Percentiles rank a stretch among this genome's conserved stretches.
These are phyloP conservation scores for Citropsis articulata DNA, from an alignment of 345 rosid genomes.

Conservation along the genomic window DNA sequence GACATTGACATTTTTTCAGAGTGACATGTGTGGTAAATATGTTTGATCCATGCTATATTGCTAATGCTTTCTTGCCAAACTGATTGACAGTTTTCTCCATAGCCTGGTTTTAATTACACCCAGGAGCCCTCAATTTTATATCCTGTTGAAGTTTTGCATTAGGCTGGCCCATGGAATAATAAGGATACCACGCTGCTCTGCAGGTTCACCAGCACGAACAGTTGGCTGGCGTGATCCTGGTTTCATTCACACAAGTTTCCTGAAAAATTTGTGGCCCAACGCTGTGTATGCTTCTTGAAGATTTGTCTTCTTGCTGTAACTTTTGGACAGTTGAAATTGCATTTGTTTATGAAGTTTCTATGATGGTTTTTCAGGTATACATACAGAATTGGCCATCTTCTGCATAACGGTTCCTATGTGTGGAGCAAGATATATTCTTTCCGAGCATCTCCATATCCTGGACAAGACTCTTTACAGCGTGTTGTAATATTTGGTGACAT, in stretches of 20 bases:
- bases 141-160: neutral
- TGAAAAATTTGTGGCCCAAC: conserved; percentile 83
- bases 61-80: conserved; percentile 6
- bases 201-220: conserved; percentile 72
- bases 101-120: neutral
- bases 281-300: conserved; percentile 33
- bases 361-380: conserved; percentile 44
- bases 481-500: conserved; percentile 86
- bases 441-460: conserved; percentile 79
- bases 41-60: neutral
- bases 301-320: neutral
- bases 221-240: conserved; percentile 95
- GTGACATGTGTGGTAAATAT: conserved; percentile 87
- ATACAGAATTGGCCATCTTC: conserved; percentile 63
- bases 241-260: conserved; percentile 68
- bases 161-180: neutral
- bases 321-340: neutral
- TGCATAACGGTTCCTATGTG: conserved; percentile 34
- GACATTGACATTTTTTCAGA: conserved; percentile 62
- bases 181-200: conserved; percentile 10
- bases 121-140: neutral
- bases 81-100: neutral
- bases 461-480: conserved; percentile 83
- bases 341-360: neutral
- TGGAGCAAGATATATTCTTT: conserved; percentile 74